Percentiles rank a stretch among this genome's conserved stretches.
Conservation (phyloP, 2,329 filamentous ascomycete genomes). For the Apiospora rasikravindrae region DNA sequence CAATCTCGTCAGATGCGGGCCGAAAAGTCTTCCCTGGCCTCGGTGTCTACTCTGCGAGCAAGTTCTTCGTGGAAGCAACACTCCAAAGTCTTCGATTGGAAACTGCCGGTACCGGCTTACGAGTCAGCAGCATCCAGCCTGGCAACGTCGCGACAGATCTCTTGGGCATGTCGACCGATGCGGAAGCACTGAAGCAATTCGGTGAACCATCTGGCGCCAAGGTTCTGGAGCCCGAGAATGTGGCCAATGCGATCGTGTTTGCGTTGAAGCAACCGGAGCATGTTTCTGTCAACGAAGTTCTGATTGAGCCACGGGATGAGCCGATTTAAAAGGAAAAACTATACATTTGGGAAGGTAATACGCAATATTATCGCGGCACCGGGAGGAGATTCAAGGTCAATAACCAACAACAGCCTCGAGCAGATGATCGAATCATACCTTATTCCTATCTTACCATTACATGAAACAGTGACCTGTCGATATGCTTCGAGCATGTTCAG, state of each 20-base stretch:
- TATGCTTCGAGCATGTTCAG: background rate
- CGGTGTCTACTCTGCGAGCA: slow-evolving; percentile 82
- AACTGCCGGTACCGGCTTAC: slow-evolving; percentile 73
- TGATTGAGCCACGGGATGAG: slow-evolving; percentile 80
- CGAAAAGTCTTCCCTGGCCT: slow-evolving; percentile 82
- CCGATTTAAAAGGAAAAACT: slow-evolving; percentile 58
- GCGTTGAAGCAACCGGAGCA: slow-evolving; percentile 76
- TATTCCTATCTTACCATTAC: background rate
- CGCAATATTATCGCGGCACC: no score
- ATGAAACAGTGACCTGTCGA: background rate
- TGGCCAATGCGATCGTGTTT: slow-evolving; percentile 75
- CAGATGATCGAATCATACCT: background rate
- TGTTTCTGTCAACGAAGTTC: slow-evolving; percentile 79
- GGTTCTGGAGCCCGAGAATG: slow-evolving; percentile 75
- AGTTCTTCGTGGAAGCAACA: slow-evolving; percentile 85
- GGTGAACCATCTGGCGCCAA: slow-evolving; percentile 77
- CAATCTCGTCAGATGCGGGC: slow-evolving; percentile 82
- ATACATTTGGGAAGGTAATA: background rate
- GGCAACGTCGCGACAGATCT: slow-evolving; percentile 79
- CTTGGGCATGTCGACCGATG: slow-evolving; percentile 75
- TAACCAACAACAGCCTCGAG: background rate
- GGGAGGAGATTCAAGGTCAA: no score
- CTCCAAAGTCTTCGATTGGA: slow-evolving; percentile 77
- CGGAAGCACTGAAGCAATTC: slow-evolving; percentile 78
- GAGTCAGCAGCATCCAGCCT: slow-evolving; percentile 77